Evolutionary conservation across 768 basidiomycete genomes (phyloP).

Genomic region (Agrocybe chaxingu): DNA sequence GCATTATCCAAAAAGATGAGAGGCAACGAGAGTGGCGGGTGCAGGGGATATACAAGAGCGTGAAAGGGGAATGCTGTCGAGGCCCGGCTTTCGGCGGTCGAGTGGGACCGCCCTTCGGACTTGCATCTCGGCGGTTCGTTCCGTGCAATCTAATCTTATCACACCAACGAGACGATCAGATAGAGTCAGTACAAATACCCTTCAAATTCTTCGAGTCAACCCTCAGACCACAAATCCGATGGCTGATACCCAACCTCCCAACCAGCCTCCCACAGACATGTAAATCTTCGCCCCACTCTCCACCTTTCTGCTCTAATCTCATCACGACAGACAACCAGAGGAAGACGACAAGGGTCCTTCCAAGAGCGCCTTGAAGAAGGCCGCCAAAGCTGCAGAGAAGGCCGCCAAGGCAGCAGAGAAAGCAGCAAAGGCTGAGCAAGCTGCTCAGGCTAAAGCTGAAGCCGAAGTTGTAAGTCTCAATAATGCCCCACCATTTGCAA

Average conservation of each 20-base stretch:
- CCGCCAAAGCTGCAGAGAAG: slow-evolving; percentile 88
- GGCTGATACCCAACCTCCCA: slow-evolving; percentile 29
- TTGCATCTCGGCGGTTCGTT: slow-evolving; percentile 20
- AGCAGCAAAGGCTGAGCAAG: slow-evolving; percentile 74
- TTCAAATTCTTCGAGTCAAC: background rate
- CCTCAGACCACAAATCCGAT: slow-evolving; percentile 16
- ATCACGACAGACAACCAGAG: slow-evolving; percentile 8
- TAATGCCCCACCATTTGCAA: slow-evolving; percentile 6
- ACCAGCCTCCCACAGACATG: slow-evolving; percentile 20
- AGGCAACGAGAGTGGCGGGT: slow-evolving; percentile 8
- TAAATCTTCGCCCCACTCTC: slow-evolving; percentile 10
- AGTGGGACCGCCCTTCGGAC: slow-evolving; percentile 10
- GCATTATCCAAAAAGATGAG: slow-evolving; percentile 31
- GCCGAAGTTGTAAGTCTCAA: slow-evolving; percentile 52
- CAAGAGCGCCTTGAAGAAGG: slow-evolving; percentile 90
- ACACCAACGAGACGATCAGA: background rate
- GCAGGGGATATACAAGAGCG: slow-evolving; percentile 3
- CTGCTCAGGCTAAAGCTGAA: slow-evolving; percentile 62
- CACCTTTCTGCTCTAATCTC: slow-evolving; percentile 1
- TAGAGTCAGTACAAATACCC: slow-evolving; percentile 12
- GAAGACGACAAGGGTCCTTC: slow-evolving; percentile 49
- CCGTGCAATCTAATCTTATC: slow-evolving; percentile 22
- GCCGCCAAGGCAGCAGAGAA: slow-evolving; percentile 86
- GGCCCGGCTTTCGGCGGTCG: slow-evolving; percentile 20
- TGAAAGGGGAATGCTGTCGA: slow-evolving; percentile 1